phyloP scores from a whole-genome alignment of 805 yeast genomes.

The Sugiyamaella floridensis region DNA sequence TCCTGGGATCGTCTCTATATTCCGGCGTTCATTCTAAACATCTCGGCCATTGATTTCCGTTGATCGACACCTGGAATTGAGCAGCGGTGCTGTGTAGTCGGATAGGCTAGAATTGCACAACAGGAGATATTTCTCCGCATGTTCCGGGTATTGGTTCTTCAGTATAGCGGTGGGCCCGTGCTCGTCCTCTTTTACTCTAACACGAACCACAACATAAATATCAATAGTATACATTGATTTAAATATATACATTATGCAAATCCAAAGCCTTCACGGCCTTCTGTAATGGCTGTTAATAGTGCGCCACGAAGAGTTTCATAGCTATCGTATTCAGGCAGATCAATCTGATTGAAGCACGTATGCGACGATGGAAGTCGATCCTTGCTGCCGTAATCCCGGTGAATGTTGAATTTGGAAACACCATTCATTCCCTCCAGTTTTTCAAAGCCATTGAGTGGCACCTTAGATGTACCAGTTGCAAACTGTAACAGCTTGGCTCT shows the following conservation, averaged over 20 bases:
- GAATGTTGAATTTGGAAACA: conserved; percentile 77
- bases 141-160: no score
- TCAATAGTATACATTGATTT: not conserved
- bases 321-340: conserved; percentile 84
- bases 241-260: conserved; percentile 44
- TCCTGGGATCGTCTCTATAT: no score
- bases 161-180: no score
- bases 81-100: no score
- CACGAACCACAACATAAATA: not conserved
- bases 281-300: conserved; percentile 76
- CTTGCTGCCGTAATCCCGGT: conserved; percentile 76
- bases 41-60: no score
- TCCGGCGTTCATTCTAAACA: no score
- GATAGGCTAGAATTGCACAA: no score
- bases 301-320: conserved; percentile 82
- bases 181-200: no score
- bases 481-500: conserved; percentile 90
- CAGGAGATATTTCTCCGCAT: no score
- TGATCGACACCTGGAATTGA: not conserved
- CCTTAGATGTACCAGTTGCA: conserved; percentile 95
- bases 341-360: conserved; percentile 94
- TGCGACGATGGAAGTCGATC: conserved; percentile 92
- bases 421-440: conserved; percentile 86
- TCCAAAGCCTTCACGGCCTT: conserved; percentile 96
- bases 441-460: conserved; percentile 89